Evolutionary conservation across 495 filamentous ascomycete genomes (phyloP).

Genomic region (Poronia punctata): DNA sequence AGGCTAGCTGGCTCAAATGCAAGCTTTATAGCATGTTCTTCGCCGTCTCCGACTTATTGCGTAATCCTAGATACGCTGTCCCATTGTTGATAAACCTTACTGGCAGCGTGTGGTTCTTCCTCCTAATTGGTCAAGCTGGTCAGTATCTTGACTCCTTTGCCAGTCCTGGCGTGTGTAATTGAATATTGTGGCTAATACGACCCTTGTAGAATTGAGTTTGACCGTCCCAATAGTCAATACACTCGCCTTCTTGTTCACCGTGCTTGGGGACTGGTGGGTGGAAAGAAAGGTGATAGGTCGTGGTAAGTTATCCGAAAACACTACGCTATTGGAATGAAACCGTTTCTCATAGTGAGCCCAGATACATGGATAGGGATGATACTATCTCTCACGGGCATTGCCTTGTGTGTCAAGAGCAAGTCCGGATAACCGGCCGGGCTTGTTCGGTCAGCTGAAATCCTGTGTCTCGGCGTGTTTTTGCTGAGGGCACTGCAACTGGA

Average conservation of each 20-base stretch:
- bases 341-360: conserved; percentile 18
- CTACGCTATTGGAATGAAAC: neutral
- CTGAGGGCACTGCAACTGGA: no score
- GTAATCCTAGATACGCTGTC: conserved; percentile 74
- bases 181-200: conserved; percentile 10
- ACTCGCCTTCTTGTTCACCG: conserved; percentile 89
- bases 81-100: conserved; percentile 86
- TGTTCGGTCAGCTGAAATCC: neutral
- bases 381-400: conserved; percentile 76
- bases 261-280: conserved; percentile 90
- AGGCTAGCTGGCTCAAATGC: conserved; percentile 44
- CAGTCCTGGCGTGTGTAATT: no score
- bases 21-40: conserved; percentile 55
- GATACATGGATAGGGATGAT: conserved; percentile 88
- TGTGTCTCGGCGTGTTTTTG: no score
- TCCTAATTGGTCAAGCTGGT: conserved; percentile 90
- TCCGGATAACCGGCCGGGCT: conserved; percentile 9
- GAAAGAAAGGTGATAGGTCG: conserved; percentile 80
- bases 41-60: conserved; percentile 69
- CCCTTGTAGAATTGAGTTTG: conserved; percentile 68
- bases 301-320: conserved; percentile 44
- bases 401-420: conserved; percentile 72
- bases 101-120: conserved; percentile 95
- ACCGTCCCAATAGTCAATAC: conserved; percentile 95
- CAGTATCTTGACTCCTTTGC: no score